Evolutionary conservation across 495 filamentous ascomycete genomes (phyloP), one percentile per base, ranked within the genome.

Genomic region (Paragyromitra xinjiangensis): DNA sequence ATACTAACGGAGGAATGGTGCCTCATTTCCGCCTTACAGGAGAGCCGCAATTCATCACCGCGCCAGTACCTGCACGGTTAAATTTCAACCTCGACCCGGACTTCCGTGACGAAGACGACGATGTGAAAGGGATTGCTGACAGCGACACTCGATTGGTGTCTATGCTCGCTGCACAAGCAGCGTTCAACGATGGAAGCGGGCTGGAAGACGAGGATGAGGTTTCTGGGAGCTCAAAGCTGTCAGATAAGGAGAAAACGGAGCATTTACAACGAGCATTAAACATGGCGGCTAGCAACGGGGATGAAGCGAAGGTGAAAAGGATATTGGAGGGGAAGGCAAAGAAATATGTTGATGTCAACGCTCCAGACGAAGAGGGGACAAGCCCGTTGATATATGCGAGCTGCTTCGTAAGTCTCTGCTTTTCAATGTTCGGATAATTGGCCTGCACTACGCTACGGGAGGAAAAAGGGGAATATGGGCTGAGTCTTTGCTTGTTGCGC

Each of bases 211-310:
- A 95, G 78, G 92, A 97, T 67, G 89, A 88, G 37, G 90, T 98
- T 34, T 90, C 92, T 11, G 84, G 86, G 6, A 90, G 95, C 81
- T 88, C 92, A 55, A 92, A 90, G 79, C 83, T 97, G 68, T 88
- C 93, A 0, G 88, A 92, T 8, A 87, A 86, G 1, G 91, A 97
- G 83, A 98, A 97, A 86, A 90, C 84, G 80, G 88, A 92, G 26
- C 87, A 92, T 37, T 84, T 98, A 61, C 96, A 98, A 81, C 94
- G 92, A 78, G 91, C 91, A 64, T 84, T 99, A 78, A 94, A 94
- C 81, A 97, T 98, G 91, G 95, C 95, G 14, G 93, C 95, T 0
- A 98, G 95, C 83, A 99, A 98, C 84, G 95, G 95, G 55, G 95
- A 98, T 83, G 88, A 93, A 24, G 91, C 93, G 22, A 89, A 93